Percentiles rank a stretch among this genome's conserved stretches.
Conservation (phyloP, 1,284 basidiomycete species). For the Testicularia cyperi region DNA sequence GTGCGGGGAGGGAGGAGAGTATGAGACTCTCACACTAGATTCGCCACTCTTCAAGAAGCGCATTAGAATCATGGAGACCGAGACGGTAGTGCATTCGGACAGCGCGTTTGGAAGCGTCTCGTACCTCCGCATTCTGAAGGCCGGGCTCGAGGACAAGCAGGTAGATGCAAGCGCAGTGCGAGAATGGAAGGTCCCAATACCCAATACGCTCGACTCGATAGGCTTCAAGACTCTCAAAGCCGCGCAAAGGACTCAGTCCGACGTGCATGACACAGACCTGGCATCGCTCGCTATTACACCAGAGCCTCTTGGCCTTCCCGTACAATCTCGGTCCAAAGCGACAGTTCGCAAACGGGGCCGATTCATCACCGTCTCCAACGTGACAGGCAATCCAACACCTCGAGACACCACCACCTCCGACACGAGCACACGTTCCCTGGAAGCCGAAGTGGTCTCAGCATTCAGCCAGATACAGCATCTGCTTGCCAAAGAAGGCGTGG, state of each 20-base stretch:
- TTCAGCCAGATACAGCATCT: slow-evolving; percentile 6
- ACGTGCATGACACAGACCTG: no score
- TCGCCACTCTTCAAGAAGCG: slow-evolving; percentile 81
- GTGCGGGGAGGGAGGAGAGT: slow-evolving; percentile 97
- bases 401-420: no score
- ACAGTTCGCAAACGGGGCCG: background rate
- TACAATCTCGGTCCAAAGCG: no score
- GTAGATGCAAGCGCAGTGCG: background rate
- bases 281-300: no score
- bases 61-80: slow-evolving; percentile 65
- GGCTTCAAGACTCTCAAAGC: slow-evolving; percentile 27
- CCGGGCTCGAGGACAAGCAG: slow-evolving; percentile 38
- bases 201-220: slow-evolving; percentile 27
- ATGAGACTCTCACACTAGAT: slow-evolving; percentile 89
- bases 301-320: no score
- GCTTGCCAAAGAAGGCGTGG: slow-evolving; percentile 3
- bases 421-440: no score
- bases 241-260: no score
- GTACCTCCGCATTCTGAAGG: slow-evolving; percentile 45
- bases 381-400: background rate
- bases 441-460: slow-evolving; percentile 17
- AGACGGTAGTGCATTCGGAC: slow-evolving; percentile 52
- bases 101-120: slow-evolving; percentile 51
- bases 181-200: slow-evolving; percentile 6
- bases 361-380: background rate